Evolutionary conservation across 306 rosid genomes (phyloP).

Genomic region (Senna siamea): DNA sequence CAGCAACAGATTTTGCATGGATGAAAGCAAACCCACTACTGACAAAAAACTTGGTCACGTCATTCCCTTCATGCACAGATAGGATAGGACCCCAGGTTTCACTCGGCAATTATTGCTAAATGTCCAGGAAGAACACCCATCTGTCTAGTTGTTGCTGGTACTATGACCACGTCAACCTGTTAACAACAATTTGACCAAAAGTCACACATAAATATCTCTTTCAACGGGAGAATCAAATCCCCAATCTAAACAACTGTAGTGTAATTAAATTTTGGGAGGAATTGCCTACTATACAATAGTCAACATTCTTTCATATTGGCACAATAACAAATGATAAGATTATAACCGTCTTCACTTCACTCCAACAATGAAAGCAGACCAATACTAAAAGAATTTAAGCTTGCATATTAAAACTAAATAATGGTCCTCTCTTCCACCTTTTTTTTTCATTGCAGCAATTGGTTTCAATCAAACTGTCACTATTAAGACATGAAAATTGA

Average conservation of each 20-base stretch:
- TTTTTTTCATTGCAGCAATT: neutral
- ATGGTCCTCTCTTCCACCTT: neutral
- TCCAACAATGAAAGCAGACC: neutral
- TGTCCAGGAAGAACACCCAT: constrained; percentile 99
- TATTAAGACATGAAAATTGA: neutral
- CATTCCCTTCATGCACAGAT: constrained; percentile 84
- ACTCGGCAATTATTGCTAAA: constrained; percentile 93
- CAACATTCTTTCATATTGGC: neutral
- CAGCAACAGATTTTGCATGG: constrained; percentile 90
- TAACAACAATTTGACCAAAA: neutral
- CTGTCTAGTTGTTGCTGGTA: constrained; percentile 94
- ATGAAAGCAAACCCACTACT: constrained; percentile 95
- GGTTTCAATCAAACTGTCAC: neutral
- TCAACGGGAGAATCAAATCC: neutral
- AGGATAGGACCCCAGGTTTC: constrained; percentile 92
- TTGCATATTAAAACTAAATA: neutral
- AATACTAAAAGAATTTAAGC: neutral
- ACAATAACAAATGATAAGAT: neutral
- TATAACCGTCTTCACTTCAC: no score
- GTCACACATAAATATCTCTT: constrained; percentile 6
- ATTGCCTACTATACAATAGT: neutral
- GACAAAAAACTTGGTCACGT: constrained; percentile 73
- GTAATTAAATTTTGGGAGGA: neutral
- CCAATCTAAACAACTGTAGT: neutral
- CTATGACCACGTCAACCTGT: constrained; percentile 96